A percentile compares a stretch with the other conserved stretches of the same genome.
phyloP scores from a whole-genome alignment of 257 asterid species.

The Solanum habrochaites region DNA sequence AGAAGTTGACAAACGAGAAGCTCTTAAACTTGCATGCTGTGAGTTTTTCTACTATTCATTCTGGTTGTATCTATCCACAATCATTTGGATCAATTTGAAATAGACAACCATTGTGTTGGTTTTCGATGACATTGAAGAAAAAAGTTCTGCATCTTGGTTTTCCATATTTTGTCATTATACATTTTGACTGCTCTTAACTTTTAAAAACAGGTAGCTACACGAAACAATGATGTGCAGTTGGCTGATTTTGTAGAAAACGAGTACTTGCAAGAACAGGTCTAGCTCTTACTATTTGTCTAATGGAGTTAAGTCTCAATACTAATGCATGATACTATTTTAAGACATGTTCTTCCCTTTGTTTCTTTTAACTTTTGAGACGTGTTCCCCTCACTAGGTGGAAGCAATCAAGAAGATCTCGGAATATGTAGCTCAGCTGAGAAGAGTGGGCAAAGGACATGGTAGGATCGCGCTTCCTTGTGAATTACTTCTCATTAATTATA shows the following conservation, averaged over 20 bases:
- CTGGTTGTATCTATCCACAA: not conserved
- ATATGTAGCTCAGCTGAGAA: constrained; percentile 42
- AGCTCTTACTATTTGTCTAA: not conserved
- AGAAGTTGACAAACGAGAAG: constrained; percentile 42
- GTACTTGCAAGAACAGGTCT: constrained; percentile 35
- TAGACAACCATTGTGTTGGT: not conserved
- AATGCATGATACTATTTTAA: not conserved
- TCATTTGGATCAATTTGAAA: not conserved
- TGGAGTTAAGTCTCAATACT: not conserved
- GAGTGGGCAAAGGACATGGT: constrained; percentile 50
- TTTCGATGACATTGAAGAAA: not conserved
- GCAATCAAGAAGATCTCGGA: constrained; percentile 41
- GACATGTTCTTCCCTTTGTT: not conserved
- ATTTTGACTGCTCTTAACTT: not conserved
- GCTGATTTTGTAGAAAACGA: constrained; percentile 24
- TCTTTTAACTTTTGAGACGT: not conserved
- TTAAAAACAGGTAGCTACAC: constrained; percentile 23
- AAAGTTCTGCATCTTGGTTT: not conserved
- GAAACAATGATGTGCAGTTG: constrained; percentile 11
- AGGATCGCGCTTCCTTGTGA: not conserved
- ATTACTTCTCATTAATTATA: not conserved
- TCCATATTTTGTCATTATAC: not conserved
- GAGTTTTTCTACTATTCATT: not conserved
- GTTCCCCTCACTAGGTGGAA: constrained; percentile 22
- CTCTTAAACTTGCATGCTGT: constrained; percentile 36